phyloP scores from a whole-genome alignment of 805 yeast species.

The Yarrowia deformans region DNA sequence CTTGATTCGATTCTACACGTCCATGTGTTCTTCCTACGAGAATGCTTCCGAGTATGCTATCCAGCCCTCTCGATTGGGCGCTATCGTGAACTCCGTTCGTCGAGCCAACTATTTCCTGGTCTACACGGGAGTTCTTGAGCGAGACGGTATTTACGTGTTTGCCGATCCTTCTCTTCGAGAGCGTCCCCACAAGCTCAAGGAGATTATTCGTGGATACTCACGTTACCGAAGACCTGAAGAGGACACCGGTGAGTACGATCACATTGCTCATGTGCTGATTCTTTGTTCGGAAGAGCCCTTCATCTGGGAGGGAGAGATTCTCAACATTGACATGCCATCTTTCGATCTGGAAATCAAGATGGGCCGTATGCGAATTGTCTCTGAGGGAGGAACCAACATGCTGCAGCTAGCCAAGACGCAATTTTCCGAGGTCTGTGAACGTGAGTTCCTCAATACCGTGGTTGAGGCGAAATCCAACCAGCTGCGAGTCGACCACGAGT shows the following conservation, averaged over 20 bases:
- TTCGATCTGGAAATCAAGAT: conserved; percentile 61
- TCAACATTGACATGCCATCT: conserved; percentile 55
- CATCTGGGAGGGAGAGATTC: conserved; percentile 86
- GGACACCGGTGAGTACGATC: conserved; percentile 43
- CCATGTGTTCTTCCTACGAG: conserved; percentile 69
- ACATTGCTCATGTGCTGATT: conserved; percentile 70
- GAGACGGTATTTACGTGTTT: conserved; percentile 78
- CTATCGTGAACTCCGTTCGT: conserved; percentile 64
- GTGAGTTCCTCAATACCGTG: conserved; percentile 55
- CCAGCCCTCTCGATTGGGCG: conserved; percentile 51
- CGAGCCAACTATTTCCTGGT: conserved; percentile 77
- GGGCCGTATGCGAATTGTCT: conserved; percentile 71
- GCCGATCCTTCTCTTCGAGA: conserved; percentile 67
- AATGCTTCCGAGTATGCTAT: conserved; percentile 62
- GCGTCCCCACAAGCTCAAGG: conserved; percentile 50
- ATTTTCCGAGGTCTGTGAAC: conserved; percentile 64
- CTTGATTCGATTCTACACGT: conserved; percentile 74
- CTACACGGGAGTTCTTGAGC: conserved; percentile 73
- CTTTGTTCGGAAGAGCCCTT: conserved; percentile 83
- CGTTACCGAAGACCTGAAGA: conserved; percentile 45
- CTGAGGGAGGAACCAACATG: conserved; percentile 70
- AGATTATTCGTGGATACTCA: conserved; percentile 49
- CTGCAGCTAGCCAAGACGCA: conserved; percentile 63
- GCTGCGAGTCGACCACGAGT: conserved; percentile 73
- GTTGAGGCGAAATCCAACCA: conserved; percentile 74